These are phyloP conservation scores for Lepidium africanum DNA, from an alignment of 345 rosid species.

Conservation along the genomic window DNA sequence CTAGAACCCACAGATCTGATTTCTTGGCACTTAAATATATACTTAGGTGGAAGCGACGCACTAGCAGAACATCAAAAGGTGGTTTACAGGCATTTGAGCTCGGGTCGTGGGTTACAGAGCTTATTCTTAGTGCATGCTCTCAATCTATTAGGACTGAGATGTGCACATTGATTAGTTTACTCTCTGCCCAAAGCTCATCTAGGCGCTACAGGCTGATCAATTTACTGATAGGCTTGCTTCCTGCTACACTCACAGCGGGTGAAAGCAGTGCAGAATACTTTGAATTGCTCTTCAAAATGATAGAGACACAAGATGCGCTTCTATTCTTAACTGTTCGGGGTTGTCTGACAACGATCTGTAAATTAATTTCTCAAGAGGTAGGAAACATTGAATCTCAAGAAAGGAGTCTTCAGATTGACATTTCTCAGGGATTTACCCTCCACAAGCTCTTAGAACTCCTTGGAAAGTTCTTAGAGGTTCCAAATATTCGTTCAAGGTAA, in stretches of 20 bases:
- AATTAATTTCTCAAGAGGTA: constrained; percentile 81
- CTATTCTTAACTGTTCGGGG: constrained; percentile 91
- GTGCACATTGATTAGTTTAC: constrained; percentile 87
- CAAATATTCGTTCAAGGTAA: constrained; percentile 91
- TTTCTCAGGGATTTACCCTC: constrained; percentile 96
- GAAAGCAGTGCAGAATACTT: constrained; percentile 96
- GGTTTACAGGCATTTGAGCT: constrained; percentile 75
- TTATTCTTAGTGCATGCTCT: constrained; percentile 94
- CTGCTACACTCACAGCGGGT: constrained; percentile 86
- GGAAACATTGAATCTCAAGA: constrained; percentile 83
- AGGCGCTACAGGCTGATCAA: constrained; percentile 73
- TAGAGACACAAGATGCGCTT: constrained; percentile 82
- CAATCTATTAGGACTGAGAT: constrained; percentile 96
- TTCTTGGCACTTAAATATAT: constrained; percentile 81
- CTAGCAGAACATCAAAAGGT: constrained; percentile 50
- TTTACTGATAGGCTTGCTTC: constrained; percentile 72
- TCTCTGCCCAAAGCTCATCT: constrained; percentile 76
- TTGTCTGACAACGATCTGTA: constrained; percentile 72
- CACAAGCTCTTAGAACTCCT: constrained; percentile 95
- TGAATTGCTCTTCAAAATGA: constrained; percentile 89
- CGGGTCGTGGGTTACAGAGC: constrained; percentile 98
- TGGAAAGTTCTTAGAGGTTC: constrained; percentile 87
- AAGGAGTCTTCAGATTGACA: constrained; percentile 90
- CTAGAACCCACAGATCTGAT: constrained; percentile 69
- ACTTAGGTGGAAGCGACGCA: constrained; percentile 83